These are phyloP conservation scores for Allantophomopsis lycopodina DNA, from an alignment of 2,329 filamentous ascomycete species.

Conservation along the genomic window DNA sequence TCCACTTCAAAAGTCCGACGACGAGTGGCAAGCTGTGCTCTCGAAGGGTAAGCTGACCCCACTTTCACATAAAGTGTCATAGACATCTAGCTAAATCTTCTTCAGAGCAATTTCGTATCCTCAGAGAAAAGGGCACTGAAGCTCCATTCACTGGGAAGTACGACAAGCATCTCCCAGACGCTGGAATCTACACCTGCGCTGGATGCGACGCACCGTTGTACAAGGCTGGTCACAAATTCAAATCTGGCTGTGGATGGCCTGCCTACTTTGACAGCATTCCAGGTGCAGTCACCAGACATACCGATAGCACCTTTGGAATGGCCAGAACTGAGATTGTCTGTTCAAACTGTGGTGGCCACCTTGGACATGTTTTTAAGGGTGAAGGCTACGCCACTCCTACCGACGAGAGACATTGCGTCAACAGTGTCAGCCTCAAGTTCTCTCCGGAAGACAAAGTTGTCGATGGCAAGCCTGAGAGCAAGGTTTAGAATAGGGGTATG, in stretches of 20 bases:
- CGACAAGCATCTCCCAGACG: constrained; percentile 67
- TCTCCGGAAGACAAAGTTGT: constrained; percentile 43
- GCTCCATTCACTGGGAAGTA: constrained; percentile 66
- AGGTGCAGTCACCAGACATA: constrained; percentile 72
- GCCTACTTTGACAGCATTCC: constrained; percentile 95
- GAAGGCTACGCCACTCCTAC: constrained; percentile 76
- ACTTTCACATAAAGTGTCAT: not conserved
- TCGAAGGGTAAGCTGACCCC: constrained; percentile 39
- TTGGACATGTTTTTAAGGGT: constrained; percentile 87
- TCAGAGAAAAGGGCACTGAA: constrained; percentile 89
- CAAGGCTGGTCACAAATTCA: constrained; percentile 89
- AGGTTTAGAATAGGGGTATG: constrained; percentile 14
- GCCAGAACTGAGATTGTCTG: constrained; percentile 85
- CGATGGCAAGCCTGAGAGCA: constrained; percentile 19
- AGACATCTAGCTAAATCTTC: constrained; percentile 1
- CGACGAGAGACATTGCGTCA: constrained; percentile 94
- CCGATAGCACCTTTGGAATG: constrained; percentile 71
- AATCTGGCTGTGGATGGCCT: constrained; percentile 92
- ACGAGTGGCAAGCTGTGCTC: constrained; percentile 83
- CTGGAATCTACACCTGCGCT: constrained; percentile 77
- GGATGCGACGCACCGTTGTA: constrained; percentile 83
- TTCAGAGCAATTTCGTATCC: constrained; percentile 85
- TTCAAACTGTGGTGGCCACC: constrained; percentile 81
- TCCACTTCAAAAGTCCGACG: constrained; percentile 66
- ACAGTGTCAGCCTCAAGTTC: constrained; percentile 80